Base-by-base conservation (phyloP, 2,329 filamentous ascomycete genomes). In the Clarireedia homoeocarpa region DNA sequence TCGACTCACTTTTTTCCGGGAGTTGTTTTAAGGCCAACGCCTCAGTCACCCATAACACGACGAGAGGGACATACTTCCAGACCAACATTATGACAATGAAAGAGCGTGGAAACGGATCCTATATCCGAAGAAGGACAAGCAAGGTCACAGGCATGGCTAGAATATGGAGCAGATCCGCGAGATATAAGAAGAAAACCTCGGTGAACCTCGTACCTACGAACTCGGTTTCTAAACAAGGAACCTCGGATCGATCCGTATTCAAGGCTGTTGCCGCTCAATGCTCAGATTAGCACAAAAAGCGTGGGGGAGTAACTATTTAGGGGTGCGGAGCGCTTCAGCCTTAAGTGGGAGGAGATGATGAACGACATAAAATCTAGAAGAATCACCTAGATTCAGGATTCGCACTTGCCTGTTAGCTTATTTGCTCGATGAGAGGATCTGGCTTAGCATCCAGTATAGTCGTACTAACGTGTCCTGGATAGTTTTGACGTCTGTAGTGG, bases 11-110 rank as follows among this genome's bases (percentile, higher is more conserved):
- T 30, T 23, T 42, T 20, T 12, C 15, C 15, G 26, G 24, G 24
- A 44, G 46, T 14, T 15, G 17, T 3, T 30, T 23, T 15, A 48
- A 15, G 14, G 36, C 46, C 3, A 50, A 10, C 24, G 24, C 38
- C 9, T 50, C n/a, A 24, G 14, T 50, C 2, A 20, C 46, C 52
- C 53, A 55, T 14, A 55, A n/a, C 10, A n/a, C 48, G n/a, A 50
- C 2, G n/a, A 50, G 24, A 6, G 50, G 34, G 2, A 55, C 12
- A 42, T 10, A 40, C 24, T 14, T 50, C 23, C 20, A n/a, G n/a
- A 36, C n/a, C 12, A 40, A 15, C 46, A 50, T 54, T n/a, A 38
- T 48, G 20, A 36, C 17, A 4, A 42, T 20, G 44, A 23, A 39
- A 40, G 14, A 44, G 40, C 27, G 20, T 15, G 6, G 14, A 27